phyloP scores from a whole-genome alignment of 2,329 filamentous ascomycete genomes.

The Kalmusia sp. region DNA sequence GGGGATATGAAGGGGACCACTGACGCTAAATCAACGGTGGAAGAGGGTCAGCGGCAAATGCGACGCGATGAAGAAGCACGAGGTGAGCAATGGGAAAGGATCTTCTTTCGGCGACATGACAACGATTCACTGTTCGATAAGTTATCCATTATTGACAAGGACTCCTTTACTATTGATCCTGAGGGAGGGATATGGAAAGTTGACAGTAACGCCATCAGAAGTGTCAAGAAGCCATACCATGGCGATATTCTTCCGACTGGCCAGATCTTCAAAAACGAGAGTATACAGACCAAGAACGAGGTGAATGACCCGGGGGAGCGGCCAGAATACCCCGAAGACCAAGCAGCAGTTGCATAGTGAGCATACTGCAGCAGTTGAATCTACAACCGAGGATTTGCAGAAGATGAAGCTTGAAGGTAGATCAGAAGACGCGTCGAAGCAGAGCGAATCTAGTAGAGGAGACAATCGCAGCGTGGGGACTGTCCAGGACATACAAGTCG shows the following conservation, averaged over 20 bases:
- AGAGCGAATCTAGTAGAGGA: background rate
- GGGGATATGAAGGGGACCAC: constrained; percentile 51
- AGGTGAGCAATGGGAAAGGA: constrained; percentile 46
- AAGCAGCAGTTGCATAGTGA: background rate
- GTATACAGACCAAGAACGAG: constrained; percentile 2
- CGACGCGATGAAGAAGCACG: constrained; percentile 46
- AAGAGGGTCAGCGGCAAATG: constrained; percentile 51
- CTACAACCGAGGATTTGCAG: background rate
- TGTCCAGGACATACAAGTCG: constrained; percentile 14
- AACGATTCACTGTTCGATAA: constrained; percentile 35
- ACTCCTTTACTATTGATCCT: constrained; percentile 30
- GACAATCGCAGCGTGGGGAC: background rate
- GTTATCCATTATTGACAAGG: constrained; percentile 25
- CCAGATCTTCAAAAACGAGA: constrained; percentile 11
- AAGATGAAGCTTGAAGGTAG: background rate
- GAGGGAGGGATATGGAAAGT: constrained; percentile 42
- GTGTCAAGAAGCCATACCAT: constrained; percentile 36
- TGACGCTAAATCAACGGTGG: constrained; percentile 40
- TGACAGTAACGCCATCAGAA: constrained; percentile 28
- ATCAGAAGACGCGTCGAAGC: background rate
- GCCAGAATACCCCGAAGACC: background rate
- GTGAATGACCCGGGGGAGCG: constrained; percentile 1
- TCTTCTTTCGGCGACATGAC: constrained; percentile 50
- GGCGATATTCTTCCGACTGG: constrained; percentile 35
- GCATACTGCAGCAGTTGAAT: background rate